Evolutionary conservation across 2,329 filamentous ascomycete genomes (phyloP), one percentile per base, ranked within the genome.

Genomic region (Graphilbum sp.): DNA sequence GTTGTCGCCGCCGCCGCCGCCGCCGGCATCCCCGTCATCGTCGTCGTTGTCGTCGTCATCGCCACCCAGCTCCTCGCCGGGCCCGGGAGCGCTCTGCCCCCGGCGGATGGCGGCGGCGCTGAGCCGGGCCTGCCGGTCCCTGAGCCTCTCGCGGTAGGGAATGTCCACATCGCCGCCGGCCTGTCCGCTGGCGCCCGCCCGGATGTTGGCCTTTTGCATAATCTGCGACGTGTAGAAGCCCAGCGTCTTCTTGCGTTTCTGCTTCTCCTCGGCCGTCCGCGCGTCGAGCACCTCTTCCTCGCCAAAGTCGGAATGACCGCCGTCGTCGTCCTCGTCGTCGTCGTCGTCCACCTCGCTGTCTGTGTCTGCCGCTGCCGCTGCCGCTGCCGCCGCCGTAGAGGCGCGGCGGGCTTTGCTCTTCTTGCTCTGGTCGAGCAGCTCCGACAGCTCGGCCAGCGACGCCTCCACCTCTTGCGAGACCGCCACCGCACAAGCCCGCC

Each of bases 161-260:
- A 92, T 70, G 57, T 92, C 84, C 47, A 72, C 68, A 53, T 92
- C 84, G 48, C 84, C 84, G 47, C 83, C 83, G 1, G 77, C 73
- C 41, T 82, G 76, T 43, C 76, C 72, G 32, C 80, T 79, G 30
- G 79, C 79, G 24, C 67, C 74, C 6, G 76, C 74, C 39, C 83
- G 83, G 55, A 84, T 87, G 62, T 85, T 93, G 40, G 84, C 76
- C 60, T 95, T 96, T 56, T 96, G 88, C 21, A 83, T 80, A 47
- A 98, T 90, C 55, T 98, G 90, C 3, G 87, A 94, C 3, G 92
- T 96, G 69, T 98, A 98, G 67, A 98, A 98, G 45, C 86, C 81
- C 41, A 98, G 71, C 46, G 75, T 85, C 66, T 92, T 94, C 67
- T 90, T 94, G 57, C 82, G 82, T 42, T 75, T 72, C 0, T 79